phyloP scores from a whole-genome alignment of 805 yeast species.

The Metschnikowia sp. region DNA sequence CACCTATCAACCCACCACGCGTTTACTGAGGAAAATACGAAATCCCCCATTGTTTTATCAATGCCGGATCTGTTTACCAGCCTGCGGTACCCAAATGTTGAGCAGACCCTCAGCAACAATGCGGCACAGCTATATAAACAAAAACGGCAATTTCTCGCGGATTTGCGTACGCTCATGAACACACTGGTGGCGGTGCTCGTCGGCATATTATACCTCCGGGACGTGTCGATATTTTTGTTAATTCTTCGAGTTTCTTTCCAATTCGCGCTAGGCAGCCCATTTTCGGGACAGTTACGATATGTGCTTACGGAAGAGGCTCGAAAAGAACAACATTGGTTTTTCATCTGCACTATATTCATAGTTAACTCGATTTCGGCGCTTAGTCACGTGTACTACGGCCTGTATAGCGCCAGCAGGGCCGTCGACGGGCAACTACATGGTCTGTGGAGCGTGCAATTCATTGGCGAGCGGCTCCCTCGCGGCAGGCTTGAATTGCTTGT shows the following conservation, averaged over 20 bases:
- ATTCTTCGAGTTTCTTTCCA: slow-evolving; percentile 26
- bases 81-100: slow-evolving; percentile 32
- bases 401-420: slow-evolving; percentile 15
- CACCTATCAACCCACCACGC: no score
- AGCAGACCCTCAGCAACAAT: slow-evolving; percentile 41
- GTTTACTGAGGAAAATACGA: no score
- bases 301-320: slow-evolving; percentile 24
- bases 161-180: slow-evolving; percentile 33
- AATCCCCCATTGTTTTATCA: neutral
- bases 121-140: slow-evolving; percentile 40
- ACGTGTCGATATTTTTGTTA: slow-evolving; percentile 35
- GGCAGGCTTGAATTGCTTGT: slow-evolving; percentile 24
- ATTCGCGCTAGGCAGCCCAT: slow-evolving; percentile 29
- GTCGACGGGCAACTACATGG: slow-evolving; percentile 29
- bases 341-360: slow-evolving; percentile 23
- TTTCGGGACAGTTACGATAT: slow-evolving; percentile 16
- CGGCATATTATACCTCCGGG: slow-evolving; percentile 38
- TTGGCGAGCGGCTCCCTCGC: slow-evolving; percentile 36
- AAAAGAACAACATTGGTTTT: slow-evolving; percentile 25
- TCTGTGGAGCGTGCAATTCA: slow-evolving; percentile 33
- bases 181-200: slow-evolving; percentile 35
- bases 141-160: slow-evolving; percentile 36
- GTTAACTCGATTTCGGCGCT: slow-evolving; percentile 23
- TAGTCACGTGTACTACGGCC: slow-evolving; percentile 29
- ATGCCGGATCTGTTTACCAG: slow-evolving; percentile 22